phyloP scores from a whole-genome alignment of 148 eudicot species.

The Bassia scoparia region DNA sequence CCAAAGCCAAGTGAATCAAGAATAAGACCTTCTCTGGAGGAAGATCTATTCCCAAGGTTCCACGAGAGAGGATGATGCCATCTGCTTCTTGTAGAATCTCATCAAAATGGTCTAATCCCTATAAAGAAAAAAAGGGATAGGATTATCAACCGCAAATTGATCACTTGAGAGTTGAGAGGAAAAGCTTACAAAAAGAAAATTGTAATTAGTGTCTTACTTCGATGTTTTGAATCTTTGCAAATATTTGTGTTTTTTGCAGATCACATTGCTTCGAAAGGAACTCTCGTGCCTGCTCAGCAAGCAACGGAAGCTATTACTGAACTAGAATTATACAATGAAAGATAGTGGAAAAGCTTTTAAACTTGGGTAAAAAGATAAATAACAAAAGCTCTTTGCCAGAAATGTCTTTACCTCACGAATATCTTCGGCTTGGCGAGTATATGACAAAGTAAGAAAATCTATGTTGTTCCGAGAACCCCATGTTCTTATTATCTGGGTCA shows the following conservation, averaged over 20 bases:
- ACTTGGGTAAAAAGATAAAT: background rate
- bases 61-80: conserved; percentile 95
- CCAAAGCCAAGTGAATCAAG: background rate
- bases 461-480: conserved; percentile 89
- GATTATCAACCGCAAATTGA: background rate
- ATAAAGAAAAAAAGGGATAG: background rate
- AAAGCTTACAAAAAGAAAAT: background rate
- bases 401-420: conserved; percentile 64
- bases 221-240: conserved; percentile 82
- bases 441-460: conserved; percentile 78
- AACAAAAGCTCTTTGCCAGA: background rate
- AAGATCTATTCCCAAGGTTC: conserved; percentile 91
- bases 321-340: background rate
- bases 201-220: conserved; percentile 41
- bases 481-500: conserved; percentile 61
- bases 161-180: background rate
- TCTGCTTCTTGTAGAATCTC: conserved; percentile 93
- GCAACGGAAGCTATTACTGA: background rate
- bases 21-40: conserved; percentile 83
- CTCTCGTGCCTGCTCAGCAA: conserved; percentile 63
- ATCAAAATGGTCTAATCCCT: conserved; percentile 90
- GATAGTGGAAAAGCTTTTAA: background rate
- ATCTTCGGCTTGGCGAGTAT: conserved; percentile 87
- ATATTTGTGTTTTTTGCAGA: conserved; percentile 76
- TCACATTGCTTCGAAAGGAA: conserved; percentile 63